Percentiles rank a stretch among this genome's conserved stretches.
Conservation (phyloP, 768 basidiomycete species). For the Neoboletus brunneissimus region DNA sequence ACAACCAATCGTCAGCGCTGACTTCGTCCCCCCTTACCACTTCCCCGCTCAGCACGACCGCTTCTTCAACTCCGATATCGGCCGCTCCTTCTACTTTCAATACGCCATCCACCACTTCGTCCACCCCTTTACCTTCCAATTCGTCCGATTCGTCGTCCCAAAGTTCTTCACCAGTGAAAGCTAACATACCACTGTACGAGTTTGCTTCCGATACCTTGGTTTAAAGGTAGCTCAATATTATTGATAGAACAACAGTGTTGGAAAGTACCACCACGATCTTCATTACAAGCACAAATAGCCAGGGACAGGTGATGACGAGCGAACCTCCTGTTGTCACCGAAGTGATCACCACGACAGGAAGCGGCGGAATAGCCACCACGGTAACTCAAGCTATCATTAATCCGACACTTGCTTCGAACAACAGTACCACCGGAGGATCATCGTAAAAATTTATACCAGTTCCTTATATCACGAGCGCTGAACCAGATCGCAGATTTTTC, state of each 20-base stretch:
- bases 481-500: conserved; percentile 65
- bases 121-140: conserved; percentile 3
- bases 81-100: conserved; percentile 15
- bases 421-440: conserved; percentile 37
- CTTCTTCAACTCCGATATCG: conserved; percentile 19
- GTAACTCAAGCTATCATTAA: conserved; percentile 66
- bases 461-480: background rate
- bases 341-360: conserved; percentile 51
- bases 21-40: conserved; percentile 7
- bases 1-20: conserved; percentile 10
- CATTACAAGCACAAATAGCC: conserved; percentile 57
- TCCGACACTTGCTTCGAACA: conserved; percentile 62
- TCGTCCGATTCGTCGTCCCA: conserved; percentile 8
- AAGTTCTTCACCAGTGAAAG: background rate
- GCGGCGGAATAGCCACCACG: conserved; percentile 51
- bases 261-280: conserved; percentile 50
- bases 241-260: conserved; percentile 49
- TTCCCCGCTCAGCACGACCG: conserved; percentile 1
- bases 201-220: conserved; percentile 11
- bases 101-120: conserved; percentile 10
- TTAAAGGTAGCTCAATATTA: conserved; percentile 11
- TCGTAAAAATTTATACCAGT: conserved; percentile 41
- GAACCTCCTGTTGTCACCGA: conserved; percentile 60
- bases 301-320: conserved; percentile 46
- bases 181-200: conserved; percentile 25